Evolutionary conservation across 805 yeast species (phyloP).

Genomic region (Saccharomycopsis sp.): DNA sequence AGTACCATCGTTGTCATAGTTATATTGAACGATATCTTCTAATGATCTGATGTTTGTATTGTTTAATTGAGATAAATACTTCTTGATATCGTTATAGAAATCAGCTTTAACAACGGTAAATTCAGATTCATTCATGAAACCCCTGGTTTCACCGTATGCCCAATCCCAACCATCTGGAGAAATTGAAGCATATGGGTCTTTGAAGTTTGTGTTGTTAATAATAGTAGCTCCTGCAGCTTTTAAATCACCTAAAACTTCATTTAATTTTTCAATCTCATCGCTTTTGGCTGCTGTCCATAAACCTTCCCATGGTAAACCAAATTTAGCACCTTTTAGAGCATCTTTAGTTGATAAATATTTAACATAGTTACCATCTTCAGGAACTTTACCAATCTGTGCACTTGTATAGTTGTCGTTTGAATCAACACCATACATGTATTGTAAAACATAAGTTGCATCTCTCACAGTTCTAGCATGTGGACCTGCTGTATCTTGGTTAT

Average conservation of each 20-base stretch:
- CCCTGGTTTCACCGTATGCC: conserved; percentile 20
- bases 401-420: conserved; percentile 21
- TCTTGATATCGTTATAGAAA: conserved; percentile 23
- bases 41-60: conserved; percentile 22
- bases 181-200: conserved; percentile 21
- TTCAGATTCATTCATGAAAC: conserved; percentile 22
- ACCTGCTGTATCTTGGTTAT: conserved; percentile 24
- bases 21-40: conserved; percentile 23
- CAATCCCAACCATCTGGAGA: conserved; percentile 25
- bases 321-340: conserved; percentile 24
- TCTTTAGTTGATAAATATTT: conserved; percentile 21
- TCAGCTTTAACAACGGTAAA: conserved; percentile 25
- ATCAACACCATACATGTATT: conserved; percentile 24
- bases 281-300: conserved; percentile 20
- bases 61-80: conserved; percentile 21
- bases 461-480: conserved; percentile 24
- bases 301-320: conserved; percentile 25
- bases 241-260: conserved; percentile 19
- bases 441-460: conserved; percentile 24
- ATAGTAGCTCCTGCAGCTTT: conserved; percentile 24
- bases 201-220: conserved; percentile 23
- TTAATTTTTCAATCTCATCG: conserved; percentile 19
- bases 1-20: conserved; percentile 21
- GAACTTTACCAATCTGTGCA: conserved; percentile 23
- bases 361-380: conserved; percentile 24